Evolutionary conservation across 441 rosid genomes (phyloP).

Genomic region (Iberis amara): DNA sequence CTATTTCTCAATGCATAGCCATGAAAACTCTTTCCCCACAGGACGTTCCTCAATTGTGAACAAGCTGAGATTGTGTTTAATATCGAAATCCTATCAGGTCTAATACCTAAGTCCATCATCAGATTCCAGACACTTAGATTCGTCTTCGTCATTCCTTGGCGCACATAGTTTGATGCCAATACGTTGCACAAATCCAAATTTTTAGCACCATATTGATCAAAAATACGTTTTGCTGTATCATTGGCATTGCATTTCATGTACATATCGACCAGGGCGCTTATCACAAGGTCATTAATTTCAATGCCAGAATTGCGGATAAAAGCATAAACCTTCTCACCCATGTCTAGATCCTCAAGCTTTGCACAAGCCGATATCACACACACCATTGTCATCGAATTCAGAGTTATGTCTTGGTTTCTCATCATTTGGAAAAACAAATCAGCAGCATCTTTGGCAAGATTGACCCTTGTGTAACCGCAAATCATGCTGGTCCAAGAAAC

Average conservation of each 20-base stretch:
- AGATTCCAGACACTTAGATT: constrained; percentile 45
- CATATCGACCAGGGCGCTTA: constrained; percentile 71
- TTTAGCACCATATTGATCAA: constrained; percentile 39
- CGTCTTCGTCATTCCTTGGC: constrained; percentile 44
- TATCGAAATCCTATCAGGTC: constrained; percentile 57
- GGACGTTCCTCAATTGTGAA: constrained; percentile 39
- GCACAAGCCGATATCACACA: constrained; percentile 67
- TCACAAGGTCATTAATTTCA: constrained; percentile 42
- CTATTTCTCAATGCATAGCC: constrained; percentile 59
- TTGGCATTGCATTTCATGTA: constrained; percentile 62
- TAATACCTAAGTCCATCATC: constrained; percentile 35
- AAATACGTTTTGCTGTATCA: constrained; percentile 45
- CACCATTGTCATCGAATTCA: constrained; percentile 62
- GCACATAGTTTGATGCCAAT: constrained; percentile 53
- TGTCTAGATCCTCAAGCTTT: constrained; percentile 53
- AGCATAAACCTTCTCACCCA: constrained; percentile 41
- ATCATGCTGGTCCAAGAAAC: constrained; percentile 82
- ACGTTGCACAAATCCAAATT: constrained; percentile 58
- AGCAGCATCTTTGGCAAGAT: constrained; percentile 45
- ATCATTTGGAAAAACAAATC: constrained; percentile 56
- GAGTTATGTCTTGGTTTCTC: constrained; percentile 34
- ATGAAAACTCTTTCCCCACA: constrained; percentile 50
- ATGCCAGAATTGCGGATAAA: constrained; percentile 37
- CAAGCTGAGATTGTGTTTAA: constrained; percentile 55
- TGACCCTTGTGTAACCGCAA: constrained; percentile 51